Percentiles rank a stretch among this genome's conserved stretches.
These are phyloP conservation scores for Phaeotremella skinneri DNA, from an alignment of 768 basidiomycete species.

Conservation along the genomic window DNA sequence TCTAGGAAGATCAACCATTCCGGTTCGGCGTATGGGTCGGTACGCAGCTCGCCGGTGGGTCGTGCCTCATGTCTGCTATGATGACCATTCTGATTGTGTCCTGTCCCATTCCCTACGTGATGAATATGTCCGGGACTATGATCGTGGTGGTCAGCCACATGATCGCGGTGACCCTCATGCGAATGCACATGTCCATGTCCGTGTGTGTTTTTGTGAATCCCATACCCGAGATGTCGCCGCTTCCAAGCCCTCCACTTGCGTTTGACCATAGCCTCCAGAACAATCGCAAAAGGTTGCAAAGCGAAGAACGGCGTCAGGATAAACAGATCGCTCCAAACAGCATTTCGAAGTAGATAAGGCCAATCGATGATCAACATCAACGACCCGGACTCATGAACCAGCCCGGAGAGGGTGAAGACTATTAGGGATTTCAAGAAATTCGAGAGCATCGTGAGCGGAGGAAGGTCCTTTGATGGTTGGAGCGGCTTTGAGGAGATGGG, in stretches of 20 bases:
- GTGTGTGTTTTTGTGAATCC: too few relatives aligned
- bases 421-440: conserved; percentile 41
- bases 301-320: conserved; percentile 36
- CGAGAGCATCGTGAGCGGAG: conserved; percentile 9
- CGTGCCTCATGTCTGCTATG: too few relatives aligned
- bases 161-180: too few relatives aligned
- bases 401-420: conserved; percentile 37
- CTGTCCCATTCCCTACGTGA: too few relatives aligned
- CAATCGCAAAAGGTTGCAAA: conserved; percentile 38
- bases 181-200: too few relatives aligned
- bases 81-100: too few relatives aligned
- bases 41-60: too few relatives aligned
- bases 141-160: too few relatives aligned
- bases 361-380: conserved; percentile 14
- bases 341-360: not conserved
- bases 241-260: conserved; percentile 19
- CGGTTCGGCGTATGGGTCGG: too few relatives aligned
- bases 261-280: conserved; percentile 36
- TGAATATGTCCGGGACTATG: too few relatives aligned
- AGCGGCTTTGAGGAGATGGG: too few relatives aligned
- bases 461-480: conserved; percentile 24
- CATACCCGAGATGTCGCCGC: too few relatives aligned
- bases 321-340: conserved; percentile 10
- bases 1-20: conserved; percentile 29
- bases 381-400: conserved; percentile 31